These are phyloP conservation scores for Phtheirospermum japonicum DNA, from an alignment of 257 asterid species.

Conservation along the genomic window DNA sequence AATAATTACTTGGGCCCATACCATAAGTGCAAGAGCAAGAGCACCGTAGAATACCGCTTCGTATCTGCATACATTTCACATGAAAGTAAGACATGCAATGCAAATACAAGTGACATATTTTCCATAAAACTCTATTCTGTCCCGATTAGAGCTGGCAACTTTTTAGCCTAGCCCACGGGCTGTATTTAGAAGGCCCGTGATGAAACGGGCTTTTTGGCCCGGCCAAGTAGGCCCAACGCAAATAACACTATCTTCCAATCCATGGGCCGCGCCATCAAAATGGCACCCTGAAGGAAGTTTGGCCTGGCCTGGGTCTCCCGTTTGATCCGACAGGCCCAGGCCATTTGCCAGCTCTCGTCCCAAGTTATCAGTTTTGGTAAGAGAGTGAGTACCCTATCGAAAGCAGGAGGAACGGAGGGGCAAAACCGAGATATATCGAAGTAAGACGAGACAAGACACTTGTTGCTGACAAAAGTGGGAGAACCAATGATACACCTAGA, in stretches of 20 bases:
- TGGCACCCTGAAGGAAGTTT: too few relatives aligned
- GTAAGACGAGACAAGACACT: slow-evolving; percentile 76
- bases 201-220: too few relatives aligned
- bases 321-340: too few relatives aligned
- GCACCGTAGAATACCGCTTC: slow-evolving; percentile 94
- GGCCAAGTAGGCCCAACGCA: too few relatives aligned
- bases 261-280: too few relatives aligned
- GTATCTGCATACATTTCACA: slow-evolving; percentile 57
- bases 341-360: too few relatives aligned
- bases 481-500: slow-evolving; percentile 71
- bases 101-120: slow-evolving; percentile 2
- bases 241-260: too few relatives aligned
- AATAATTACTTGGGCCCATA: slow-evolving; percentile 84
- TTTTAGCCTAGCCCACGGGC: too few relatives aligned
- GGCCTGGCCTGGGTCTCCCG: too few relatives aligned
- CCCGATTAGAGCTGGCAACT: too few relatives aligned
- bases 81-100: slow-evolving; percentile 18
- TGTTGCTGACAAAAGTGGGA: slow-evolving; percentile 82
- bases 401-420: slow-evolving; percentile 90
- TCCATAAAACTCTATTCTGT: slow-evolving; percentile 15
- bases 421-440: slow-evolving; percentile 90
- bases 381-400: slow-evolving; percentile 79
- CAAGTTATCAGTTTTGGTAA: slow-evolving; percentile 14
- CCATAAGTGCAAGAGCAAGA: slow-evolving; percentile 80
- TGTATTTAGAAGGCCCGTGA: too few relatives aligned